Base-by-base conservation (phyloP, 1,139 yeast genomes). In the Nakaseomyces delphensis region DNA sequence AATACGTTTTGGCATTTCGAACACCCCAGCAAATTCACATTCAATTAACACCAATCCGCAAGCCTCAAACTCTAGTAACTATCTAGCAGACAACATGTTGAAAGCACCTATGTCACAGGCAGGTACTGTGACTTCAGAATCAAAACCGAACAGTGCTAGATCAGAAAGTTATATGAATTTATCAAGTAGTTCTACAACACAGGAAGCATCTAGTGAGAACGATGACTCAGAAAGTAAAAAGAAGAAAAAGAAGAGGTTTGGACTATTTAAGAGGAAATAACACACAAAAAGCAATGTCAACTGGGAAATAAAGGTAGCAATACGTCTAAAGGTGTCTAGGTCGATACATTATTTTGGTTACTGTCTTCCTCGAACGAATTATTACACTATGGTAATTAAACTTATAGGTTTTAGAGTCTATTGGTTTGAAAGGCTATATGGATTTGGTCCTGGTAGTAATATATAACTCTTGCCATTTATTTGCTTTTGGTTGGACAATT, bases 241-340 rank as follows among this genome's bases (percentile, higher is more conserved):
- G 29, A 50, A 49, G 45, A 45, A 47, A 27, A 50, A 49, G 44
- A 53, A 52, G 49, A 54, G 52, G 39, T 55, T 57, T 39, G 56
- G 59, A n/a, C 42, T 56, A 13, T 56, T 57, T 38, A 51, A 54
- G 20, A 54, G 52, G 40, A 57, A 55, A 44, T 46, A 45, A 43
- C 45, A 45, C 42, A 15, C n/a, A n/a, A n/a, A n/a, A n/a, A n/a
- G n/a, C 24, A 21, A 21, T 21, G 24, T 9, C 6, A 21, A 21
- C 24, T 21, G 6, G 8, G 9, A 6, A 21, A 21, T 21, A 6
- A 21, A 21, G 24, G 24, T 9, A 21, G 24, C 24, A 9, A 6
- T 21, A n/a, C n/a, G n/a, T n/a, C n/a, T n/a, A n/a, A n/a, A n/a
- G n/a, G n/a, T n/a, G n/a, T n/a, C n/a, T n/a, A n/a, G n/a, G n/a